A percentile compares a stretch with the other conserved stretches of the same genome.
These are phyloP conservation scores for Leccinum pachyderme DNA, from an alignment of 1,284 basidiomycete species.

Conservation along the genomic window DNA sequence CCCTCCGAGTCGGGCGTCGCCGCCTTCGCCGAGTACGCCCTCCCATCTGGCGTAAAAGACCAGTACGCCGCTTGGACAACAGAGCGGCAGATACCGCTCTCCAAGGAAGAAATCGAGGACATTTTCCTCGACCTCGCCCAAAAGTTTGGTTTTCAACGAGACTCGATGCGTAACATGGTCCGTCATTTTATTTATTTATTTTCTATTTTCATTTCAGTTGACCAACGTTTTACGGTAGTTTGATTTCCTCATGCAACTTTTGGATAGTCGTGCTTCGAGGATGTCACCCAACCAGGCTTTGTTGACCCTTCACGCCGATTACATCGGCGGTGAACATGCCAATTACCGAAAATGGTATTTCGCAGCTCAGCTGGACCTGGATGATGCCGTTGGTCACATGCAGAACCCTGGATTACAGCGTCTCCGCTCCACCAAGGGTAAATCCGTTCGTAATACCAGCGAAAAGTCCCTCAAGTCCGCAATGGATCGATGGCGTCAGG, in stretches of 20 bases:
- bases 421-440: constrained; percentile 64
- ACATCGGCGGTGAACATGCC: constrained; percentile 95
- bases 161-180: constrained; percentile 90
- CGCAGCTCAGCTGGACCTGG: constrained; percentile 97
- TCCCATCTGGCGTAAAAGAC: constrained; percentile 56
- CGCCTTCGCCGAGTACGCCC: constrained; percentile 55
- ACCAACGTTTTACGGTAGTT: constrained; percentile 50
- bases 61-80: constrained; percentile 92
- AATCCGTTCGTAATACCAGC: constrained; percentile 41
- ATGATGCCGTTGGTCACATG: constrained; percentile 92
- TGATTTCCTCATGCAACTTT: constrained; percentile 97
- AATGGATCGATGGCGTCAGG: constrained; percentile 91
- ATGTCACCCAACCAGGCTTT: constrained; percentile 97
- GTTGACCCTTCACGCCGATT: constrained; percentile 95
- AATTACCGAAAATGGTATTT: constrained; percentile 99
- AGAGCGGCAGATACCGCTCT: constrained; percentile 91
- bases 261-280: constrained; percentile 94
- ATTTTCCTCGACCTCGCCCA: constrained; percentile 97
- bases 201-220: background rate
- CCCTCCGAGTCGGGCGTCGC: constrained; percentile 59
- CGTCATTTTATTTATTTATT: constrained; percentile 21
- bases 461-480: constrained; percentile 90
- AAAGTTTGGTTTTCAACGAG: constrained; percentile 98
- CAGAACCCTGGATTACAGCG: constrained; percentile 91
- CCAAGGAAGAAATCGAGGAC: constrained; percentile 99